Evolutionary conservation across 2,329 filamentous ascomycete genomes (phyloP).

Genomic region (Calonectria montana): DNA sequence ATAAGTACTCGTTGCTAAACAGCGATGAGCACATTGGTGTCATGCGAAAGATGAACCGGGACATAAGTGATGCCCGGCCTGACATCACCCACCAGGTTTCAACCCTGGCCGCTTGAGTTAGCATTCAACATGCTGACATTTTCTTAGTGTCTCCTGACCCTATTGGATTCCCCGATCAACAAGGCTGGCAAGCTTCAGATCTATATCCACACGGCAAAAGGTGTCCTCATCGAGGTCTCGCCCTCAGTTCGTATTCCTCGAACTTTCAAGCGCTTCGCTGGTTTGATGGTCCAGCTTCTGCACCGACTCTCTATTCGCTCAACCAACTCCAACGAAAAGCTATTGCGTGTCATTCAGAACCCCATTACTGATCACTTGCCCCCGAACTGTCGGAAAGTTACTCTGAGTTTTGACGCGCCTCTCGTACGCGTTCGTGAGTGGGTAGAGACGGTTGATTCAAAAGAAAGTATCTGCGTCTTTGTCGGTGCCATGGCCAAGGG

Average conservation of each 20-base stretch:
- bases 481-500: slow-evolving; percentile 99
- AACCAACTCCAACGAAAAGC: slow-evolving; percentile 96
- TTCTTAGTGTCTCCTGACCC: slow-evolving; percentile 88
- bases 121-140: slow-evolving; percentile 60
- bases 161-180: slow-evolving; percentile 98
- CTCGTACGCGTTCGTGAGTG: slow-evolving; percentile 92
- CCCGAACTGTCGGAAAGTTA: slow-evolving; percentile 97
- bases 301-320: slow-evolving; percentile 96
- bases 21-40: slow-evolving; percentile 99
- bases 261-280: slow-evolving; percentile 98
- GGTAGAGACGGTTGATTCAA: slow-evolving; percentile 79
- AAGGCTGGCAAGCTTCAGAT: slow-evolving; percentile 98
- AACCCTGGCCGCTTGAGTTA: slow-evolving; percentile 43
- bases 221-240: slow-evolving; percentile 96
- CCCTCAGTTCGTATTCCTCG: slow-evolving; percentile 97
- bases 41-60: slow-evolving; percentile 99
- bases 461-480: slow-evolving; percentile 97
- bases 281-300: slow-evolving; percentile 97
- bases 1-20: slow-evolving; percentile 98
- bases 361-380: slow-evolving; percentile 97
- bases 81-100: slow-evolving; percentile 98
- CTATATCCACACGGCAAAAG: slow-evolving; percentile 97
- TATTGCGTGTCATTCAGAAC: slow-evolving; percentile 97
- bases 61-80: slow-evolving; percentile 96
- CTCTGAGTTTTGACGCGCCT: slow-evolving; percentile 91